Evolutionary conservation across 2,329 filamentous ascomycete species (phyloP).

Genomic region (Ophiosphaerella narmari): DNA sequence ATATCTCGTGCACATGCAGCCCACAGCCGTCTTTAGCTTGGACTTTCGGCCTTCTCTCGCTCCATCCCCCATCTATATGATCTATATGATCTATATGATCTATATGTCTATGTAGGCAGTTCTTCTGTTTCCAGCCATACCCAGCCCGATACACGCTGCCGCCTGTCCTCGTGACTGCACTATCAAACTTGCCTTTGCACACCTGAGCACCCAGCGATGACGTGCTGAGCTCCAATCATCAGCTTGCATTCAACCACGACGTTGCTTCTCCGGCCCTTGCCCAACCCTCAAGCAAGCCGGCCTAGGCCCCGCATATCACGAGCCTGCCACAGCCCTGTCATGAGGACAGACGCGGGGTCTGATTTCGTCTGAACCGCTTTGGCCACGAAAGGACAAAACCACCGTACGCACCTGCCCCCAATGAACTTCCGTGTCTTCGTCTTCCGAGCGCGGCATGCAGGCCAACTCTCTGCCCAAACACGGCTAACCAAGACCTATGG

Average conservation of each 20-base stretch:
- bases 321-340: conserved; percentile 28
- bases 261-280: conserved; percentile 5
- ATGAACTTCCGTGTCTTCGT: background rate
- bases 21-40: background rate
- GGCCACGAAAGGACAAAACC: conserved; percentile 9
- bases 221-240: conserved; percentile 37
- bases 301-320: conserved; percentile 14
- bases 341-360: conserved; percentile 25
- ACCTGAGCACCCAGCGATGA: conserved; percentile 15
- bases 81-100: too few species aligned
- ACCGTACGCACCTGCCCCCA: conserved; percentile 25
- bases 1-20: too few species aligned
- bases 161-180: background rate
- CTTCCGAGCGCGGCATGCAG: conserved; percentile 10
- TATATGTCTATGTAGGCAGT: too few species aligned
- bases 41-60: background rate
- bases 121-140: background rate
- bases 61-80: too few species aligned
- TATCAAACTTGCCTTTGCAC: background rate
- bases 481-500: conserved; percentile 36
- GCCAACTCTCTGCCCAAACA: conserved; percentile 5
- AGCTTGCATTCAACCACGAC: conserved; percentile 34
- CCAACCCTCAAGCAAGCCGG: background rate
- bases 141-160: background rate
- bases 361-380: conserved; percentile 10